Conservation (phyloP, 768 basidiomycete genomes). For the Tubosaeta sp. region DNA sequence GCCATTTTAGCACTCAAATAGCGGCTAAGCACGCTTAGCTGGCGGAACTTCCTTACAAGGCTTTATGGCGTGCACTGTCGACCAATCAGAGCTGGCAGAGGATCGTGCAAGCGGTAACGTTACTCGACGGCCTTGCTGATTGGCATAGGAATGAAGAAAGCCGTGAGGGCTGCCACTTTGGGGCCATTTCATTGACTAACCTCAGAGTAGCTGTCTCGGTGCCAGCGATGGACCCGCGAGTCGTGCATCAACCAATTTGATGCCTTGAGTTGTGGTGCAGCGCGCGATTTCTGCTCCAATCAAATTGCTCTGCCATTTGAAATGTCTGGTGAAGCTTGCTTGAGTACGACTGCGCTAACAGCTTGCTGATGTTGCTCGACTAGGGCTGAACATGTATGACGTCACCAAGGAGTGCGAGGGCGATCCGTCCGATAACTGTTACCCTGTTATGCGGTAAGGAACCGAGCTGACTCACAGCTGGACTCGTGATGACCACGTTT, state of each 20-base stretch:
- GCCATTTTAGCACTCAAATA: too few relatives aligned
- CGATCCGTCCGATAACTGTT: slow-evolving; percentile 49
- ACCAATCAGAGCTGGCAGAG: too few relatives aligned
- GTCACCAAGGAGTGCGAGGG: slow-evolving; percentile 56
- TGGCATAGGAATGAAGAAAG: slow-evolving; percentile 19
- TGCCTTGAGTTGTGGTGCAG: neutral
- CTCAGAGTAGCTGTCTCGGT: neutral
- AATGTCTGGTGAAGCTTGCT: slow-evolving; percentile 14
- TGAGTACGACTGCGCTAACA: neutral
- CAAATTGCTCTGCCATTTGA: neutral
- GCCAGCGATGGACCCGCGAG: neutral
- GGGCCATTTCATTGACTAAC: too few relatives aligned
- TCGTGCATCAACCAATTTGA: neutral
- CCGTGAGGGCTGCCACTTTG: neutral
- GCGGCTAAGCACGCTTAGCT: too few relatives aligned
- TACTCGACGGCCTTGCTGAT: too few relatives aligned
- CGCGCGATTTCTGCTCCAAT: neutral
- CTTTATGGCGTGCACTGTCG: too few relatives aligned
- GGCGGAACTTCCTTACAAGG: too few relatives aligned
- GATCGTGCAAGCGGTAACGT: too few relatives aligned
- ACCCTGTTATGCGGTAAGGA: slow-evolving; percentile 46
- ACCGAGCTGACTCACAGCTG: neutral
- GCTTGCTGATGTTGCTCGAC: neutral
- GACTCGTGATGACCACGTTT: neutral
- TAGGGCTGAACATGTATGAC: slow-evolving; percentile 60